A percentile compares a stretch with the other conserved stretches of the same genome.
These are phyloP conservation scores for Colletotrichum eleusines DNA, from an alignment of 2,329 filamentous ascomycete species.

Conservation along the genomic window DNA sequence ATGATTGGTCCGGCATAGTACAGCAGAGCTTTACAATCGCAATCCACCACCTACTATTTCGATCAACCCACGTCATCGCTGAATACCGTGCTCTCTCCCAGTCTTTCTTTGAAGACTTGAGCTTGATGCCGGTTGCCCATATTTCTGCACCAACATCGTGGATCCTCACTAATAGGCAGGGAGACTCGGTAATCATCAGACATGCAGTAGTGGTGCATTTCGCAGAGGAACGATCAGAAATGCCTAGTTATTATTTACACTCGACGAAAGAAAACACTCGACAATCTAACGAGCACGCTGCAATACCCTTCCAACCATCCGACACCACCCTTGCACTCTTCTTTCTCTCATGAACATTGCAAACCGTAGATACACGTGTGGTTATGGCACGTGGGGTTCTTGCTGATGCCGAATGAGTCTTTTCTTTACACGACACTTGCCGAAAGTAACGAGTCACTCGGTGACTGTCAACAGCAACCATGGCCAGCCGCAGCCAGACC, in stretches of 20 bases:
- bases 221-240: too few species aligned
- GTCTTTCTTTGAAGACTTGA: neutral
- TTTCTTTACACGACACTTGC: neutral
- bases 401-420: neutral
- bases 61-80: neutral
- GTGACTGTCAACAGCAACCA: neutral
- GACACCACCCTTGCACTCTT: neutral
- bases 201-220: neutral
- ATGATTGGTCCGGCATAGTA: neutral
- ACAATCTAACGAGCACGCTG: neutral
- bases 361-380: neutral
- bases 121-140: neutral
- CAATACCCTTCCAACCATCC: neutral
- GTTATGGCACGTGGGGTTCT: neutral
- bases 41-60: neutral
- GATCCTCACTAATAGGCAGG: neutral
- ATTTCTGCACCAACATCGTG: neutral
- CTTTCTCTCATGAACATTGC: neutral
- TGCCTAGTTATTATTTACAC: neutral
- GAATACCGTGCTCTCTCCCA: neutral
- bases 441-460: neutral
- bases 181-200: neutral
- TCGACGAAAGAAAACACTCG: too few species aligned
- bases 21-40: neutral
- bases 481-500: neutral